Percentiles rank a stretch among this genome's conserved stretches.
Conservation (phyloP, 768 basidiomycete genomes). For the Strobilomyces echinocephalus region DNA sequence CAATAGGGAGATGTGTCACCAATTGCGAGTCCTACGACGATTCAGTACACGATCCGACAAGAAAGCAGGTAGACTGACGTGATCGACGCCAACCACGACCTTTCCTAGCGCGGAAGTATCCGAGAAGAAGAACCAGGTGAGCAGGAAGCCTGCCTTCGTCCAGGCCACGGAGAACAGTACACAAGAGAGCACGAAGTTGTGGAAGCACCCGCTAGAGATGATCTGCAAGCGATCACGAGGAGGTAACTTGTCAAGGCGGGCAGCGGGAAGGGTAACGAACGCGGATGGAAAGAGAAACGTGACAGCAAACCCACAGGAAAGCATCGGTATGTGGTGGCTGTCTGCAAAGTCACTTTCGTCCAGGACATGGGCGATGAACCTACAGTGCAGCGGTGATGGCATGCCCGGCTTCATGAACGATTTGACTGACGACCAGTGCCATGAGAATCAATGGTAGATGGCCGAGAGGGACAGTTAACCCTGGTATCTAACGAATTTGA, state of each 20-base stretch:
- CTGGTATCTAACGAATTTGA: slow-evolving; percentile 58
- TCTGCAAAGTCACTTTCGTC: background rate
- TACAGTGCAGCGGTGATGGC: slow-evolving; percentile 72
- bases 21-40: slow-evolving; percentile 55
- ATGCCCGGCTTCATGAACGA: slow-evolving; percentile 81
- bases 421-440: slow-evolving; percentile 58
- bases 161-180: slow-evolving; percentile 38
- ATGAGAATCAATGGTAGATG: slow-evolving; percentile 64
- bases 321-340: slow-evolving; percentile 63
- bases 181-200: slow-evolving; percentile 64
- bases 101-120: slow-evolving; percentile 50
- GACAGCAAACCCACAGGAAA: slow-evolving; percentile 57
- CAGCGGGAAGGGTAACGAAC: slow-evolving; percentile 58
- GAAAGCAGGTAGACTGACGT: slow-evolving; percentile 37
- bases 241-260: slow-evolving; percentile 36
- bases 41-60: slow-evolving; percentile 3
- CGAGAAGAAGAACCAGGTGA: slow-evolving; percentile 41
- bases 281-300: slow-evolving; percentile 66
- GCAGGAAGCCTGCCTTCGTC: slow-evolving; percentile 23
- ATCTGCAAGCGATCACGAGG: slow-evolving; percentile 50
- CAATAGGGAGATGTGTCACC: slow-evolving; percentile 47
- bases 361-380: slow-evolving; percentile 22
- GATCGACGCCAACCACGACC: slow-evolving; percentile 50
- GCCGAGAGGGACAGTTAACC: slow-evolving; percentile 70
- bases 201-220: slow-evolving; percentile 69